Base-by-base conservation (phyloP, 768 basidiomycete species). In the Leccinum boreale region DNA sequence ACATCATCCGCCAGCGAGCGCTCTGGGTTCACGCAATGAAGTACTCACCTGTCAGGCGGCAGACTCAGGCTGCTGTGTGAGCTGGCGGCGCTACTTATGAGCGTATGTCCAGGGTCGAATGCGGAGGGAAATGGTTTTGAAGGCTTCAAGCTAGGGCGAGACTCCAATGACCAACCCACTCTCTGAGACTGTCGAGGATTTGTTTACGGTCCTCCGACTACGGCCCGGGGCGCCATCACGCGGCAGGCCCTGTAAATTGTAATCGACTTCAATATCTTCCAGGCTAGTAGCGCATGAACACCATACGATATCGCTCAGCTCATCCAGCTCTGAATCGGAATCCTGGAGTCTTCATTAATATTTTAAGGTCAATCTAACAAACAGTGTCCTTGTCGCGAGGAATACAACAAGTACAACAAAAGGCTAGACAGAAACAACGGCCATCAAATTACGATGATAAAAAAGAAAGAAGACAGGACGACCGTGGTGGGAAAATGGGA, bases 391-490 rank as follows among this genome's bases (percentile, higher is more conserved):
- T 42, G n/a, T 42, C 39, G n/a, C 39, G n/a, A 44, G 42, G 4
- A 19, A 44, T 44, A 44, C 42, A 44, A 62, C 55, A 55, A 58
- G 59, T 46, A 50, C 47, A 17, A 50, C 26, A 50, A 39, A 29
- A 48, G 39, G 52, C 51, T 57, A 59, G 49, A 57, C 15, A 48
- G 39, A 47, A 52, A 67, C 42, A 54, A 44, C 46, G 15, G 26
- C 10, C 17, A 42, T 47, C 55, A 58, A 50, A 33, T 11, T 14
- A 24, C 24, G 24, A 8, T 17, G 42, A 24, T 42, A 46, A 35
- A 56, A 49, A 26, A 56, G 46, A 55, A 47, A 59, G 49, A 55
- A 44, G 57, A 11, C 12, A 53, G 11, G 47, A 54, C 9, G 36
- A 39, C 36, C 62, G n/a, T n/a, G 21, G 55, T 11, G 10, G 39